Evolutionary conservation across 1,284 basidiomycete genomes (phyloP).

Genomic region (Malassezia sympodialis): DNA sequence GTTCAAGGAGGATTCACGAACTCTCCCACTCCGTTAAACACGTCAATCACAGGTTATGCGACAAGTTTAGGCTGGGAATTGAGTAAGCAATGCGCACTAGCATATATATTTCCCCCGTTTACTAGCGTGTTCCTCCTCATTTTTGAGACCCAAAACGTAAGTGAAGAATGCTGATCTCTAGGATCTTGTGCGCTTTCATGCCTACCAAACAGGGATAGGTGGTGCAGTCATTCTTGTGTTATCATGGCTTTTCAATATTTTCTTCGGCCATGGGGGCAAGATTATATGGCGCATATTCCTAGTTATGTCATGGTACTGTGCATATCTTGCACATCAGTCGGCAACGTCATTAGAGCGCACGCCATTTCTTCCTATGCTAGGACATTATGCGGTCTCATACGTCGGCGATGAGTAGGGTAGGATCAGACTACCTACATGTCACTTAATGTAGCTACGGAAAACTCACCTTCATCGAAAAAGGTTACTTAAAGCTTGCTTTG

Average conservation of each 20-base stretch:
- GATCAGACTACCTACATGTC: neutral
- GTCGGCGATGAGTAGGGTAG: conserved; percentile 13
- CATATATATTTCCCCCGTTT: conserved; percentile 20
- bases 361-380: conserved; percentile 10
- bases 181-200: conserved; percentile 31
- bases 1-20: neutral
- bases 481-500: neutral
- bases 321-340: conserved; percentile 14
- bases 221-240: conserved; percentile 16
- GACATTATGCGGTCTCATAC: conserved; percentile 2
- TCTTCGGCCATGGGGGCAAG: conserved; percentile 3
- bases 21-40: conserved; percentile 5
- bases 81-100: conserved; percentile 6
- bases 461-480: neutral
- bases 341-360: conserved; percentile 11
- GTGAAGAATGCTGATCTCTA: conserved; percentile 2
- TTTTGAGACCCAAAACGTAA: conserved; percentile 24
- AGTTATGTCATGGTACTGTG: conserved; percentile 18
- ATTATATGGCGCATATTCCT: neutral
- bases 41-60: conserved; percentile 17
- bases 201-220: conserved; percentile 25
- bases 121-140: conserved; percentile 22
- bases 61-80: conserved; percentile 14
- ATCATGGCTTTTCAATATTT: conserved; percentile 15
- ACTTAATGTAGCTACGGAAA: neutral